A percentile compares a stretch with the other conserved stretches of the same genome.
phyloP scores from a whole-genome alignment of 805 yeast genomes.

The Yarrowia yakushimensis region DNA sequence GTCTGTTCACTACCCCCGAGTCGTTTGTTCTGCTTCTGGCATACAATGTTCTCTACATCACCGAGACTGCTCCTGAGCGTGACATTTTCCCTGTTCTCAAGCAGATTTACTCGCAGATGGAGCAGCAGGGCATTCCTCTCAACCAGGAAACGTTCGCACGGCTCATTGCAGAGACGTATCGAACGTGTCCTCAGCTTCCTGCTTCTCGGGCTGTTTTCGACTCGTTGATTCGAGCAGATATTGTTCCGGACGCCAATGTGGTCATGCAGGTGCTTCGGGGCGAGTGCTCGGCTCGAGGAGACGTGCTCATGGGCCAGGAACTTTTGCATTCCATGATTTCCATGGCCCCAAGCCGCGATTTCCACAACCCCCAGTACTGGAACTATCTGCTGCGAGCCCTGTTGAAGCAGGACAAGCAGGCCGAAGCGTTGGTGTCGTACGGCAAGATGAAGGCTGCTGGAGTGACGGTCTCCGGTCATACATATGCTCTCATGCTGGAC shows the following conservation, averaged over 20 bases:
- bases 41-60: constrained; percentile 7
- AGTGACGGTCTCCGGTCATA: background rate
- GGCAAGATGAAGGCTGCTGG: background rate
- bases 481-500: background rate
- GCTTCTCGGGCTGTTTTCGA: background rate
- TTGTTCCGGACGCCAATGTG: background rate
- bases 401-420: background rate
- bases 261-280: constrained; percentile 3
- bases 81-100: background rate
- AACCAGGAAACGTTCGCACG: background rate
- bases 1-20: constrained; percentile 15
- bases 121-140: background rate
- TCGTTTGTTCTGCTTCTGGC: constrained; percentile 19
- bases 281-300: background rate
- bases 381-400: constrained; percentile 12
- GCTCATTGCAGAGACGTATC: background rate
- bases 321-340: constrained; percentile 14
- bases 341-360: background rate
- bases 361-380: constrained; percentile 1
- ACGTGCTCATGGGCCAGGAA: constrained; percentile 7
- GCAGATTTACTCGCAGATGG: constrained; percentile 13
- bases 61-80: background rate
- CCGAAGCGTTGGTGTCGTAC: background rate
- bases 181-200: background rate
- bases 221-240: background rate